Percentiles rank a stretch among this genome's conserved stretches.
Conservation (phyloP, 1,284 basidiomycete genomes). For the Ustilago esculenta region DNA sequence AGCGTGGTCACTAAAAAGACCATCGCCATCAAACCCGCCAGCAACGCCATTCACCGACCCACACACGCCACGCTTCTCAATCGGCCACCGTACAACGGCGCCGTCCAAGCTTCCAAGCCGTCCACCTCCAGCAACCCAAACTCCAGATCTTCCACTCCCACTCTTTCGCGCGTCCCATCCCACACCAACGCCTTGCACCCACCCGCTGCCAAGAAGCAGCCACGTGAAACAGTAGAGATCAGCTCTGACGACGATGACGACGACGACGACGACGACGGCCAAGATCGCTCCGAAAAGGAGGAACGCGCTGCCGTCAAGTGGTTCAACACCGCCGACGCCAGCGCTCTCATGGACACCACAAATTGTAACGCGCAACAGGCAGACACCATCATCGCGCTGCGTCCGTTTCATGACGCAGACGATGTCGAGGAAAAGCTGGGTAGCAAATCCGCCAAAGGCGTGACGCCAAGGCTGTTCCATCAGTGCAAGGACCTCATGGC, state of each 20-base stretch:
- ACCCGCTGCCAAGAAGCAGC: constrained; percentile 5
- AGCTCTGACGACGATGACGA: constrained; percentile 55
- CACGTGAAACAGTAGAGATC: constrained; percentile 25
- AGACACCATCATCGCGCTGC: constrained; percentile 78
- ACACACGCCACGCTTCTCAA: background rate
- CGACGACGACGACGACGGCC: constrained; percentile 53
- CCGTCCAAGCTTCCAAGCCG: constrained; percentile 8
- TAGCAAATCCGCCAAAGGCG: constrained; percentile 86
- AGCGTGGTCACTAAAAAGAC: constrained; percentile 35
- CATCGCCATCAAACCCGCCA: constrained; percentile 25
- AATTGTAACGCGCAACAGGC: constrained; percentile 88
- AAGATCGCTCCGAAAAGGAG: constrained; percentile 48
- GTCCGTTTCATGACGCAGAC: constrained; percentile 82
- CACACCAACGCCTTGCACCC: constrained; percentile 4
- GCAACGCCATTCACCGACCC: constrained; percentile 13
- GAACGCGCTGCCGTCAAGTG: constrained; percentile 71
- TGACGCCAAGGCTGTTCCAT: constrained; percentile 88
- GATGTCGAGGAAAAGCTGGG: constrained; percentile 73
- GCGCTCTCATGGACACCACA: constrained; percentile 85
- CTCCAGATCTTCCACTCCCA: constrained; percentile 24
- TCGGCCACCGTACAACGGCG: constrained; percentile 9
- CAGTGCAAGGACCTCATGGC: constrained; percentile 87
- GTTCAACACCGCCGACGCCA: constrained; percentile 80
- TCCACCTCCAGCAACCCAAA: constrained; percentile 10
- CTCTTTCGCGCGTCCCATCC: constrained; percentile 15